Evolutionary conservation across 176 grass and related monocot genomes (phyloP).

Genomic region (Hyparrhenia diplandra): DNA sequence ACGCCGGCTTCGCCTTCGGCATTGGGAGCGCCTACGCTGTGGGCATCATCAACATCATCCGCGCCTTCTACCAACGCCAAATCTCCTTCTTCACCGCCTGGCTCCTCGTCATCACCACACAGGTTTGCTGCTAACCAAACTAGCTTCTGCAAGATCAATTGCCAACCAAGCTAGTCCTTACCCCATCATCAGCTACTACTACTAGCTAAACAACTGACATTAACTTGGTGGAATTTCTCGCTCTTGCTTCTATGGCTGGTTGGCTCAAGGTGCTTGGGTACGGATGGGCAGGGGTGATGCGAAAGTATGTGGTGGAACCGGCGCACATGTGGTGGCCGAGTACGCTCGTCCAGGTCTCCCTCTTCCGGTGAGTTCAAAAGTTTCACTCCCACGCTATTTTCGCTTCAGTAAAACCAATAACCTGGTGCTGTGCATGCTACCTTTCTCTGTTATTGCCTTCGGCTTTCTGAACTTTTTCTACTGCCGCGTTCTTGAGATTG

Average conservation of each 20-base stretch:
- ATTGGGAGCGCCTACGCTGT: constrained; percentile 69
- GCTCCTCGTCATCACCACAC: constrained; percentile 84
- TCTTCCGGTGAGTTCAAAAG: constrained; percentile 55
- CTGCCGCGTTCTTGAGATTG: neutral
- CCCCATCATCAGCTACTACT: neutral
- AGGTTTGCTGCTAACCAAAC: constrained; percentile 26
- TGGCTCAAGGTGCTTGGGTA: constrained; percentile 38
- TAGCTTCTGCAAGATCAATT: no score
- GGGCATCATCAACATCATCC: constrained; percentile 68
- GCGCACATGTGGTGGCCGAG: constrained; percentile 95
- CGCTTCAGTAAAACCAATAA: neutral
- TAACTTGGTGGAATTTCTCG: neutral
- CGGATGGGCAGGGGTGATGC: constrained; percentile 87
- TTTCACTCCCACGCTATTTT: neutral
- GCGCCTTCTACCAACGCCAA: constrained; percentile 60
- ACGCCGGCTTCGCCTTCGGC: constrained; percentile 80
- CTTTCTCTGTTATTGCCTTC: no score
- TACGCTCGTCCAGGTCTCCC: constrained; percentile 84
- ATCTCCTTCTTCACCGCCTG: constrained; percentile 69
- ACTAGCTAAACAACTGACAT: neutral
- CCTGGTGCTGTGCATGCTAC: neutral
- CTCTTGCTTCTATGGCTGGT: no score
- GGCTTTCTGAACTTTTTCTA: no score
- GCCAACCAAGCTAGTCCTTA: no score
- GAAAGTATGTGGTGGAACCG: constrained; percentile 85